phyloP scores from a whole-genome alignment of 1,284 basidiomycete genomes.

The Vanrija pseudolonga region DNA sequence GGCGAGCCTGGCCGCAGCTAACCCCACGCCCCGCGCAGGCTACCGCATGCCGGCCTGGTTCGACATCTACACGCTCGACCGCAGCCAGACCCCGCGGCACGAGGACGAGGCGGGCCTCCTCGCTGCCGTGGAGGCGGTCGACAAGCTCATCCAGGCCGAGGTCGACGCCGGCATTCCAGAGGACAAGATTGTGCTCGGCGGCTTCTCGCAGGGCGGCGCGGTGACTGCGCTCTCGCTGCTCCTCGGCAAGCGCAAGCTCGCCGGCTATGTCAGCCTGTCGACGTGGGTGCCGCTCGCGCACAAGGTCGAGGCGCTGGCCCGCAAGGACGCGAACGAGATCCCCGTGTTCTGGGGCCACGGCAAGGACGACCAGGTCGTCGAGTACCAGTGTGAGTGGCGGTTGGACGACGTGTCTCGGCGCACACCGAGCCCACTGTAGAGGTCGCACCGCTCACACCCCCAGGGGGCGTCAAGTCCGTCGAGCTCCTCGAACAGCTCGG shows the following conservation, averaged over 20 bases:
- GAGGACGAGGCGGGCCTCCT: conserved; percentile 71
- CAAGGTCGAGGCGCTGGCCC: conserved; percentile 56
- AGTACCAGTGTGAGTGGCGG: conserved; percentile 48
- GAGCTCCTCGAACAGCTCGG: conserved; percentile 58
- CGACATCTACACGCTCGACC: conserved; percentile 65
- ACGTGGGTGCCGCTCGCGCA: conserved; percentile 68
- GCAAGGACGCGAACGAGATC: conserved; percentile 50
- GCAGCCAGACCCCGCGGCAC: conserved; percentile 57
- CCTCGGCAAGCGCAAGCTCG: conserved; percentile 64
- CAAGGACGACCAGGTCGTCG: conserved; percentile 68
- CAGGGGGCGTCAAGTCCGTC: conserved; percentile 55
- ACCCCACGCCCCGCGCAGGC: conserved; percentile 10
- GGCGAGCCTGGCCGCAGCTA: background rate
- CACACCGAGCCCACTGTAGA: background rate
- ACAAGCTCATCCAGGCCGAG: conserved; percentile 68
- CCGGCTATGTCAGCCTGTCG: conserved; percentile 67
- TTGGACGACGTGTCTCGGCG: too few species aligned
- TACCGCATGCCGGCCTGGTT: conserved; percentile 57
- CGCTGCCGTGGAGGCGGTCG: conserved; percentile 60
- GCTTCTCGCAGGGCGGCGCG: conserved; percentile 84
- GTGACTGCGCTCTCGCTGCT: conserved; percentile 71
- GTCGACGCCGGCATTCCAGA: conserved; percentile 66
- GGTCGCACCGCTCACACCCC: background rate
- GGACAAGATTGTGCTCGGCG: conserved; percentile 62
- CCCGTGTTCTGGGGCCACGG: conserved; percentile 89